These are phyloP conservation scores for Triticum turgidum DNA, from an alignment of 176 grass and related monocot species.

Conservation along the genomic window DNA sequence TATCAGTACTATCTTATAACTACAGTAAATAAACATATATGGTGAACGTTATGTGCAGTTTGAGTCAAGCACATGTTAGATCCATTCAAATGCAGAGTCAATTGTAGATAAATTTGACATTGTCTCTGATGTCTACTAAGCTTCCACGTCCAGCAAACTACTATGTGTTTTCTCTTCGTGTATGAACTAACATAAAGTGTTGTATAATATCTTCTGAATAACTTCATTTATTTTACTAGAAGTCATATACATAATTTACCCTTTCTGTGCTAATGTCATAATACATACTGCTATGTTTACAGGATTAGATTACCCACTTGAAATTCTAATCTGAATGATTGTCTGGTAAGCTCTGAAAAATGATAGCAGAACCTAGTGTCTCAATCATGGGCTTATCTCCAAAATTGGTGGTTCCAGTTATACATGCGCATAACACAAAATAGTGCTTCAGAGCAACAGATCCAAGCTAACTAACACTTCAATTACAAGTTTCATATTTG, in stretches of 20 bases:
- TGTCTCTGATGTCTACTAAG: background rate
- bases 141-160: background rate
- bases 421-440: slow-evolving; percentile 14
- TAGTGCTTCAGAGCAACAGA: background rate
- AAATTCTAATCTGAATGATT: slow-evolving; percentile 15
- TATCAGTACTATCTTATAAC: background rate
- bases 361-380: background rate
- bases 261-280: background rate
- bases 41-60: slow-evolving; percentile 7
- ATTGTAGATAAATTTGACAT: background rate
- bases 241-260: background rate
- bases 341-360: slow-evolving; percentile 1
- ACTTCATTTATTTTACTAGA: slow-evolving; percentile 8
- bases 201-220: background rate
- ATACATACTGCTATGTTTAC: background rate
- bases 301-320: background rate
- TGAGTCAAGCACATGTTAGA: background rate
- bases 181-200: background rate
- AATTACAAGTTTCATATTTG: slow-evolving; percentile 5
- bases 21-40: slow-evolving; percentile 6
- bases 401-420: background rate
- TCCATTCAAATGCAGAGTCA: background rate
- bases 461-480: slow-evolving; percentile 18
- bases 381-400: background rate
- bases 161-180: background rate